Percentiles rank a stretch among this genome's conserved stretches.
Evolutionary conservation across 73 alveolate species (phyloP).

Genomic region (Paramecium biaurelia): DNA sequence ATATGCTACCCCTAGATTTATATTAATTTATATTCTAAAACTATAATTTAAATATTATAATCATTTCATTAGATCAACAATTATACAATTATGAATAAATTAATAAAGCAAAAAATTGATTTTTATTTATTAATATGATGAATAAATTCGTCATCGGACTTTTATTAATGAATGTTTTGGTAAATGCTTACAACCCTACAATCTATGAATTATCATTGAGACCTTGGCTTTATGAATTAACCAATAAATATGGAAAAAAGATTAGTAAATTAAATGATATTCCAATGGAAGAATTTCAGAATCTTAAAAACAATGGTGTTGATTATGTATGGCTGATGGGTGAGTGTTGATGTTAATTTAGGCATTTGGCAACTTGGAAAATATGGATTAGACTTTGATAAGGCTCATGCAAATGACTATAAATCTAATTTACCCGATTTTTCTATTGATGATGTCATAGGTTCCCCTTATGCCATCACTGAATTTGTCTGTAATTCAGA

Average conservation of each 20-base stretch:
- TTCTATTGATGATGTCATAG: constrained; percentile 69
- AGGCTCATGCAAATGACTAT: constrained; percentile 50
- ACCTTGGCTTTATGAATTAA: constrained; percentile 71
- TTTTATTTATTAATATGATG: background rate
- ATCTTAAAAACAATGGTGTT: constrained; percentile 25
- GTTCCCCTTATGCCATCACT: constrained; percentile 68
- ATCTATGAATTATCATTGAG: constrained; percentile 64
- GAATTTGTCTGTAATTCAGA: constrained; percentile 68
- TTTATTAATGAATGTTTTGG: background rate
- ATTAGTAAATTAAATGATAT: constrained; percentile 65
- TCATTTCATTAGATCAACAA: background rate
- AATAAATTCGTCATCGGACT: background rate
- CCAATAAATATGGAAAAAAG: constrained; percentile 54
- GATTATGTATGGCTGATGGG: constrained; percentile 73
- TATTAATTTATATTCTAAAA: background rate
- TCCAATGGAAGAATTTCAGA: constrained; percentile 65
- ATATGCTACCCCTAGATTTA: background rate
- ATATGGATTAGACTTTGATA: constrained; percentile 64
- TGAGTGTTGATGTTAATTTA: background rate
- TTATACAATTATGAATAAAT: background rate
- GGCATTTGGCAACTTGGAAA: constrained; percentile 67
- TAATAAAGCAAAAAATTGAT: background rate
- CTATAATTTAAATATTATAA: background rate
- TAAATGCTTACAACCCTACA: constrained; percentile 41
- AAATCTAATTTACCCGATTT: constrained; percentile 60